Evolutionary conservation across 441 rosid species (phyloP).

Genomic region (Adansonia rubrostipa): DNA sequence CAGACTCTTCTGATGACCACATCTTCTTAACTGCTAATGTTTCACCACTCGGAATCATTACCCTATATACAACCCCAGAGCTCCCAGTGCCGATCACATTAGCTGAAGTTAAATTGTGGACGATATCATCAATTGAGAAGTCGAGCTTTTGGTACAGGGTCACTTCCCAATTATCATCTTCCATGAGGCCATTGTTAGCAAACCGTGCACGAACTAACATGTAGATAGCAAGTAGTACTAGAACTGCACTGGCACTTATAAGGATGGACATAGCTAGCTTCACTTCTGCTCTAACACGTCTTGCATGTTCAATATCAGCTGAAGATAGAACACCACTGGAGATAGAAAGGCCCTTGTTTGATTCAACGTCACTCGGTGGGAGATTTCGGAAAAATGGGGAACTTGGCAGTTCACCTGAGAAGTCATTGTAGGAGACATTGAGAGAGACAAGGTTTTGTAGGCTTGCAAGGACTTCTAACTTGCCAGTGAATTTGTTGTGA

Average conservation of each 20-base stretch:
- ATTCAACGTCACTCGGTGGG: slow-evolving; percentile 70
- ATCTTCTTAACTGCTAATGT: slow-evolving; percentile 88
- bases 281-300: slow-evolving; percentile 52
- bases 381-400: slow-evolving; percentile 76
- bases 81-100: slow-evolving; percentile 95
- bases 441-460: slow-evolving; percentile 84
- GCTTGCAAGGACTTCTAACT: slow-evolving; percentile 56
- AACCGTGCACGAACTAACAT: slow-evolving; percentile 52
- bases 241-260: slow-evolving; percentile 62
- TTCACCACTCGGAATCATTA: slow-evolving; percentile 67
- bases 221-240: slow-evolving; percentile 65
- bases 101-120: slow-evolving; percentile 63
- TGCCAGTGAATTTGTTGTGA: slow-evolving; percentile 72
- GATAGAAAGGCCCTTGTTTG: slow-evolving; percentile 69
- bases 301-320: slow-evolving; percentile 42
- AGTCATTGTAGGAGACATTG: slow-evolving; percentile 82
- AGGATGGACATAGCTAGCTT: slow-evolving; percentile 68
- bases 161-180: slow-evolving; percentile 68
- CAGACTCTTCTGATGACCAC: slow-evolving; percentile 87
- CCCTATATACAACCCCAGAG: slow-evolving; percentile 91
- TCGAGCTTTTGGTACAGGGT: slow-evolving; percentile 84
- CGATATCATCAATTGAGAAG: slow-evolving; percentile 70
- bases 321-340: slow-evolving; percentile 47
- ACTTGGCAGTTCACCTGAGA: slow-evolving; percentile 81
- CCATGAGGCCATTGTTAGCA: slow-evolving; percentile 39